Percentiles rank a stretch among this genome's conserved stretches.
These are phyloP conservation scores for Silene uniflora DNA, from an alignment of 148 eudicot species.

Conservation along the genomic window DNA sequence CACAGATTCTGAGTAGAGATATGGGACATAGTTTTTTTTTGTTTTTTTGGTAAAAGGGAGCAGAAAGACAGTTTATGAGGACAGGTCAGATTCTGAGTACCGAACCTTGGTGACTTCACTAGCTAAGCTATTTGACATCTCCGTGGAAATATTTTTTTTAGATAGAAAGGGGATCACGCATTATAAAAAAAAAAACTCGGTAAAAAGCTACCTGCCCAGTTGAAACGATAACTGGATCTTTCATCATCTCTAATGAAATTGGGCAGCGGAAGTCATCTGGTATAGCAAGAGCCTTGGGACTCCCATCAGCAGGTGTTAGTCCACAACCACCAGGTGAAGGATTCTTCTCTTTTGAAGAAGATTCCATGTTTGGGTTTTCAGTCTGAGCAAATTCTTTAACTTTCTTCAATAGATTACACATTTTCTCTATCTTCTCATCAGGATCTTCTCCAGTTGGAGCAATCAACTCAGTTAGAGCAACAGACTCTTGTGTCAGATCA, in stretches of 20 bases:
- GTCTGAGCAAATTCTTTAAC: conserved; percentile 85
- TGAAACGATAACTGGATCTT: conserved; percentile 95
- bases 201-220: conserved; percentile 67
- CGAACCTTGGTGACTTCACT: too few relatives aligned
- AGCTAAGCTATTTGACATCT: too few relatives aligned
- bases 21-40: too few relatives aligned
- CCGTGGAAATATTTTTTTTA: too few relatives aligned
- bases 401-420: conserved; percentile 81
- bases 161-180: too few relatives aligned
- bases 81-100: too few relatives aligned
- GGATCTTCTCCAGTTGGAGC: conserved; percentile 60
- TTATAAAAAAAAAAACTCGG: too few relatives aligned
- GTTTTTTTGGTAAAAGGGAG: too few relatives aligned
- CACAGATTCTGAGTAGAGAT: too few relatives aligned
- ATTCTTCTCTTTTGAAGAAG: conserved; percentile 44
- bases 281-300: conserved; percentile 44
- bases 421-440: conserved; percentile 87
- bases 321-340: conserved; percentile 38
- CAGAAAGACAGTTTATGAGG: too few relatives aligned
- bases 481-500: conserved; percentile 88
- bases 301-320: conserved; percentile 45
- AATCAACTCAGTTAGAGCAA: conserved; percentile 91
- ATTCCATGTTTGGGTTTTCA: conserved; percentile 55
- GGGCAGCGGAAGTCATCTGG: conserved; percentile 98
- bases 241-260: conserved; percentile 88